These are phyloP conservation scores for Venturia aucupariae DNA, from an alignment of 2,329 filamentous ascomycete genomes.

Conservation along the genomic window DNA sequence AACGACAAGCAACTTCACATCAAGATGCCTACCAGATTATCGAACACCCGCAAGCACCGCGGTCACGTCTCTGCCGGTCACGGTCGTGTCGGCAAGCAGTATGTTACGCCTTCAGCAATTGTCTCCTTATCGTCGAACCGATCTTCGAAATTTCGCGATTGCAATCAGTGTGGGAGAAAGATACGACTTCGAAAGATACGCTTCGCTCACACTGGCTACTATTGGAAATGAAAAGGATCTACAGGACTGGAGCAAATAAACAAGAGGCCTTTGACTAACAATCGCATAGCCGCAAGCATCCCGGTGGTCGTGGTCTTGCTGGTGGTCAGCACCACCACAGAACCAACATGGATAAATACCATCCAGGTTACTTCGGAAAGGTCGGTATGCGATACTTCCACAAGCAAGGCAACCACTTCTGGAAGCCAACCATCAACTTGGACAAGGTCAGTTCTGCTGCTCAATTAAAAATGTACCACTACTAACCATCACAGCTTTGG, in stretches of 20 bases:
- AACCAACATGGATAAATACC: constrained; percentile 88
- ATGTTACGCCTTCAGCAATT: constrained; percentile 3
- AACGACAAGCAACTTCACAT: no score
- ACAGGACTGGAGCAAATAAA: neutral
- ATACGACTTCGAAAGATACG: neutral
- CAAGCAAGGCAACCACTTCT: constrained; percentile 90
- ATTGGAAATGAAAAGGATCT: neutral
- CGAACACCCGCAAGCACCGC: constrained; percentile 43
- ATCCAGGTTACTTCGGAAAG: constrained; percentile 93
- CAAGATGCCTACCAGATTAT: constrained; percentile 18
- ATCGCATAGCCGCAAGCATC: constrained; percentile 67
- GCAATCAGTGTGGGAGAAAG: neutral
- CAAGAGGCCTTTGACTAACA: constrained; percentile 5
- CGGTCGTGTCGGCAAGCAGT: constrained; percentile 52
- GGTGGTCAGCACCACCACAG: constrained; percentile 99
- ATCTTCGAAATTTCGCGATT: neutral
- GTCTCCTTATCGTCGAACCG: neutral
- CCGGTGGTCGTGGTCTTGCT: constrained; percentile 74
- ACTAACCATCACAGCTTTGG: constrained; percentile 61
- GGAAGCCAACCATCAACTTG: constrained; percentile 98
- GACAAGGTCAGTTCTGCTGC: constrained; percentile 63
- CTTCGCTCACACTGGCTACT: neutral
- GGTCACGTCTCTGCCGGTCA: constrained; percentile 98
- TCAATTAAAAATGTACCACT: neutral
- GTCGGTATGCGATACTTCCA: constrained; percentile 61